Conservation (phyloP, 352 stramenopile genomes). For the Peronospora farinosa region DNA sequence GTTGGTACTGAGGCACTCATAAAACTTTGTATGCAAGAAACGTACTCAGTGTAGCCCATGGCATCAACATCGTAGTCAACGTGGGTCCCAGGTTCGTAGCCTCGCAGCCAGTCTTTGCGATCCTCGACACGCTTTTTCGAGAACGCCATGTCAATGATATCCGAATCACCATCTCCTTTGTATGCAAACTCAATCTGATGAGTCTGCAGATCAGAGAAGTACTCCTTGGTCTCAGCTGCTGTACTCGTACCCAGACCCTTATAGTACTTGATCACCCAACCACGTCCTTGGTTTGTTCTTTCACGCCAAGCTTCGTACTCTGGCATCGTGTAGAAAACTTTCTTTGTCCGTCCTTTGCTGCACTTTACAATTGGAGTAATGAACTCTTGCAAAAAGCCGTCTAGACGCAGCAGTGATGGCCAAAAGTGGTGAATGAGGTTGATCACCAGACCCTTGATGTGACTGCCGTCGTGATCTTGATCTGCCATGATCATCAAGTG, state of each 20-base stretch:
- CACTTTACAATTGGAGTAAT: constrained; percentile 98
- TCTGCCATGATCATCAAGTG: constrained; percentile 99
- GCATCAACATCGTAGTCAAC: constrained; percentile 90
- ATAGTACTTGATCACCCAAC: constrained; percentile 98
- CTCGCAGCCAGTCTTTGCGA: constrained; percentile 93
- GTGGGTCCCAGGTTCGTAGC: constrained; percentile 80
- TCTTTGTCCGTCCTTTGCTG: constrained; percentile 75
- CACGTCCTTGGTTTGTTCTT: constrained; percentile 81
- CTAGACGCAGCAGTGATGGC: constrained; percentile 91
- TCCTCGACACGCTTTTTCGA: constrained; percentile 95
- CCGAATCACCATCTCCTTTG: constrained; percentile 80
- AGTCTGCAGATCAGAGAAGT: constrained; percentile 92
- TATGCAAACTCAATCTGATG: constrained; percentile 93
- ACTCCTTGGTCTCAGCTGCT: constrained; percentile 93
- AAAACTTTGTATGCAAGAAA: constrained; percentile 1
- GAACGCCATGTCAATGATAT: constrained; percentile 96
- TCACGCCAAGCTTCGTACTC: constrained; percentile 94
- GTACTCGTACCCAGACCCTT: constrained; percentile 99
- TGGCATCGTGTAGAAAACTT: constrained; percentile 96
- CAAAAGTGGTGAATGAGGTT: constrained; percentile 99
- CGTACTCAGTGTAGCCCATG: constrained; percentile 90
- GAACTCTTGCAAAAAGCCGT: constrained; percentile 91
- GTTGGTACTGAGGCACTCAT: constrained; percentile 1
- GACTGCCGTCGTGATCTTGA: constrained; percentile 97
- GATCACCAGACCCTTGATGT: constrained; percentile 99